Base-by-base conservation (phyloP, 2,329 filamentous ascomycete genomes). In the Aureobasidium namibiae region DNA sequence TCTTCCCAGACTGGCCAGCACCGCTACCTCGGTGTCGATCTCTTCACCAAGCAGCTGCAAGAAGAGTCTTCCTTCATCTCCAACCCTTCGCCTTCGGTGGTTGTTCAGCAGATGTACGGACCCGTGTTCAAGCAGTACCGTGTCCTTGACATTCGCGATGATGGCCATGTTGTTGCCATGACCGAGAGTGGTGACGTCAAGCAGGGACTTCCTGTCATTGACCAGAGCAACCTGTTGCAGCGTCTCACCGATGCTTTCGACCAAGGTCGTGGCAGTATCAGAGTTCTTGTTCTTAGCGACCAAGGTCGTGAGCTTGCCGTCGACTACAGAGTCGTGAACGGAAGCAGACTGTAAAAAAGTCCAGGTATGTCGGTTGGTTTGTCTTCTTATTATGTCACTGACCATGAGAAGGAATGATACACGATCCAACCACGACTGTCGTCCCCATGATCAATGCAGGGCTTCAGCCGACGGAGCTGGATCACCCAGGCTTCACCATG, bases 71-170 rank as follows among this genome's bases (percentile, higher is more conserved):
- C 88, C 70, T 96, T 96, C 80, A 86, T 97, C 80, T 92, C 90
- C 79, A 95, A 95, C 88, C 94, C 94, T 66, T 90, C 89, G 67
- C 92, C 92, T 68, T 96, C 90, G 68, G 94, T 99, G 63, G 86
- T 97, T 65, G 92, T 99, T 71, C 94, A 99, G 88, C 97, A 92
- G 81, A 97, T 99, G 91, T 89, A 95, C 67, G 94, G 92, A 70
- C 94, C 94, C 65, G 86, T 97, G 81, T 96, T 97, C 90, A 97
- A 97, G 90, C 94, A 97, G 84, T 99, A 99, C 88, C 92, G 94
- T 73, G 92, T 99, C 74, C 88, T 99, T 64, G 94, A 99, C 82
- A 88, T 99, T 76, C 87, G 91, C 76, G 89, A 95, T 67, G 92
- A 86, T 70, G 81, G 82, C 71, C 77, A 79, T 68, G 76, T 99